Percentiles rank a stretch among this genome's conserved stretches.
Evolutionary conservation across 73 alveolate genomes (phyloP).

Genomic region (Stentor roeselii): DNA sequence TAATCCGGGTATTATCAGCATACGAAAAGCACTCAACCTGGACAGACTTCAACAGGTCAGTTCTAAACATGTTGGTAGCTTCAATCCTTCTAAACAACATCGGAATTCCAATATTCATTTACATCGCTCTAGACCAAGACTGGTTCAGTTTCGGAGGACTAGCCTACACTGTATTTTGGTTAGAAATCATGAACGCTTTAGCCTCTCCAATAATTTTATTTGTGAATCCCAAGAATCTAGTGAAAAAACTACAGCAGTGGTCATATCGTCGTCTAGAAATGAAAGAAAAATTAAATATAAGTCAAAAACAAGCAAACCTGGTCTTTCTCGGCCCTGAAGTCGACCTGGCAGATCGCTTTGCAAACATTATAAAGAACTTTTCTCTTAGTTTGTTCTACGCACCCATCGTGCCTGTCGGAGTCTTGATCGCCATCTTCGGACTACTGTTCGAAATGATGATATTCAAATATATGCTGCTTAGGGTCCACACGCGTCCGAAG

Average conservation of each 20-base stretch:
- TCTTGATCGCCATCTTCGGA: not conserved
- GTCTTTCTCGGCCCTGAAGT: not conserved
- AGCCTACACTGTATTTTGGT: not conserved
- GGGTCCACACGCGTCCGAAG: not conserved
- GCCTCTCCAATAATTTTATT: not conserved
- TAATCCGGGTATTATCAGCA: not conserved
- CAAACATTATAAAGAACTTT: not conserved
- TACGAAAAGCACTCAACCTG: constrained; percentile 1
- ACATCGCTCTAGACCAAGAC: no score
- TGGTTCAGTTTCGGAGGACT: not conserved
- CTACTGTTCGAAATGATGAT: not conserved
- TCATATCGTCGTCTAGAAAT: not conserved
- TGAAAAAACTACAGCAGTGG: not conserved
- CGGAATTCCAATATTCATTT: not conserved
- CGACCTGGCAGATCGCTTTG: constrained; percentile 19
- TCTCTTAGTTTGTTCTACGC: not conserved
- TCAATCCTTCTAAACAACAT: not conserved
- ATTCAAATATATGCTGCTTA: not conserved
- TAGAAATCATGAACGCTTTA: not conserved
- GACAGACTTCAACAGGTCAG: not conserved
- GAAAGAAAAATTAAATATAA: not conserved
- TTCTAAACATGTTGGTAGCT: not conserved
- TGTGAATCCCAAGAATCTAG: not conserved
- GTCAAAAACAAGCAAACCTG: constrained; percentile 8
- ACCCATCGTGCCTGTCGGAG: constrained; percentile 7